Evolutionary conservation across 306 rosid genomes (phyloP), one percentile per base, ranked within the genome.

Genomic region (Abrus pulchellus): DNA sequence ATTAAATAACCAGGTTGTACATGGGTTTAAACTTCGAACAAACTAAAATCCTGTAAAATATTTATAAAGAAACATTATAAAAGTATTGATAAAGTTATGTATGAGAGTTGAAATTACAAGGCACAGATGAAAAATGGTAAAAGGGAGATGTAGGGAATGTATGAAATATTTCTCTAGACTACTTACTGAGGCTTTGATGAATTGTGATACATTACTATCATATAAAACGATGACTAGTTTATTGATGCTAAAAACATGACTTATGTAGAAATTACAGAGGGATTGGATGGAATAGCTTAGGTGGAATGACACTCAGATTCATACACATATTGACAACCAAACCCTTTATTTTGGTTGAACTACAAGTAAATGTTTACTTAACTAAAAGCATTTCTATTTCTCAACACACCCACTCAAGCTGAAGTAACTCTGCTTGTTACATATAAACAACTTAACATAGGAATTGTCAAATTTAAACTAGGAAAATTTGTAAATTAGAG

Each of bases 1-100:
- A 66, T 43, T 66, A 41, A 8, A 41, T 43, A 65, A 20, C 38
- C n/a, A 43, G 20, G 55, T 67, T 30, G 14, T 20, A 8, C n/a
- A 5, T 27, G 55, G 32, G 43, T 32, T 60, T 60, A 9, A 30
- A 60, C 66, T 10, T 60, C 2, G 13, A 4, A 60, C 7, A 30
- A 59, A 28, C n/a, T 27, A 56, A 43, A 74, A 56, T 41, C 77
- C 34, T 72, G 38, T 27, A 56, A 53, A 53, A 9, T 52, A 74
- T 41, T 67, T 56, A 12, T 1, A 11, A 28, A 12, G 13, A 30
- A 74, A 41, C 55, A 10, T 11, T 56, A 27, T 73, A 54, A 41
- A 40, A 55, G 33, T 40, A 54, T 73, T 2, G 9, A 72, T 55
- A 5, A 6, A 33, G 7, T 34, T 55, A 57, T 28, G n/a, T 11